Evolutionary conservation across 2,329 filamentous ascomycete genomes (phyloP).

Genomic region (Coniochaeta ligniaria): DNA sequence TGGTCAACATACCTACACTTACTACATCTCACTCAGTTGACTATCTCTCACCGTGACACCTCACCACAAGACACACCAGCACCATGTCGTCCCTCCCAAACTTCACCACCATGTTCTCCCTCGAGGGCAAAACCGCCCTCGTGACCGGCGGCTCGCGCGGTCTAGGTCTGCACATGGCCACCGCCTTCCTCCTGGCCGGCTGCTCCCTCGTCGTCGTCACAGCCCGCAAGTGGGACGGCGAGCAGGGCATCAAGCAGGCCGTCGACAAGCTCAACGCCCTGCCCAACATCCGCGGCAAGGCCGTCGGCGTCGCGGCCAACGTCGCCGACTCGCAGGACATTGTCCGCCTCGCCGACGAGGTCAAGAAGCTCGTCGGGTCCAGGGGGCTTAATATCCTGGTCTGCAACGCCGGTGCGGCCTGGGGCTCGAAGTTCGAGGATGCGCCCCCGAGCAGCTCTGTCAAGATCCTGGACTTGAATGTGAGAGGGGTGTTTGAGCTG

Average conservation of each 20-base stretch:
- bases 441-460: slow-evolving; percentile 52
- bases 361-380: slow-evolving; percentile 47
- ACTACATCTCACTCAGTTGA: not conserved
- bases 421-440: slow-evolving; percentile 60
- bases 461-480: slow-evolving; percentile 64
- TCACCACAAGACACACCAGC: not conserved
- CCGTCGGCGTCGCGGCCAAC: slow-evolving; percentile 60
- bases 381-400: slow-evolving; percentile 58
- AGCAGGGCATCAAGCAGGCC: slow-evolving; percentile 47
- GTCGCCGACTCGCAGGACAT: slow-evolving; percentile 55
- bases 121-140: slow-evolving; percentile 17
- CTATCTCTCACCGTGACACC: not conserved
- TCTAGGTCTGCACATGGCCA: slow-evolving; percentile 56
- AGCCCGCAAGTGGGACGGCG: slow-evolving; percentile 61
- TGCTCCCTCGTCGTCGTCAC: slow-evolving; percentile 66
- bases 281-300: slow-evolving; percentile 47
- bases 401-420: slow-evolving; percentile 65
- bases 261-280: slow-evolving; percentile 59
- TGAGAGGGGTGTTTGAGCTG: slow-evolving; percentile 63
- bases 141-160: slow-evolving; percentile 39
- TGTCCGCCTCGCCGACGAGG: slow-evolving; percentile 48
- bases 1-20: not conserved
- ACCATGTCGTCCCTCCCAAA: slow-evolving; percentile 21
- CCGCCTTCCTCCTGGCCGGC: slow-evolving; percentile 62
- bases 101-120: slow-evolving; percentile 18